Conservation (phyloP, 2,329 filamentous ascomycete species). For the Claviceps lovelessii region DNA sequence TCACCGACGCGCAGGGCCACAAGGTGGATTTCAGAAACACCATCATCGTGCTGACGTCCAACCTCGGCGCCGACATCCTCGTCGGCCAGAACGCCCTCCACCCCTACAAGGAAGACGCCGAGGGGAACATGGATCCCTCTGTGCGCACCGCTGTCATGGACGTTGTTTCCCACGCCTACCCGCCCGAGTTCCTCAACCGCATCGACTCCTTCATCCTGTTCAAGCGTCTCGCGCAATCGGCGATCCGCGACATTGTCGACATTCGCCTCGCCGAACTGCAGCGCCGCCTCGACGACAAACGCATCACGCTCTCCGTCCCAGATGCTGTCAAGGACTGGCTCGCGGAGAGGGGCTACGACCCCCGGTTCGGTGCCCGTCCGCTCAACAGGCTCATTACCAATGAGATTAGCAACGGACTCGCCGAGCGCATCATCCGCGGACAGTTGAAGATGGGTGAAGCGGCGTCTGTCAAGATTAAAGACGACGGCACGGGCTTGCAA, state of each 20-base stretch:
- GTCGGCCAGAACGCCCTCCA: conserved; percentile 57
- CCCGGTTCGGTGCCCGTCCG: conserved; percentile 78
- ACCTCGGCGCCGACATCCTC: conserved; percentile 83
- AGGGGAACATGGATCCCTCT: conserved; percentile 56
- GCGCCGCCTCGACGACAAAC: conserved; percentile 64
- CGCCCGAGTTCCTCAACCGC: conserved; percentile 91
- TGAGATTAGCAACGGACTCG: conserved; percentile 76
- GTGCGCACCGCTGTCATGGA: conserved; percentile 78
- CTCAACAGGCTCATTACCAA: conserved; percentile 82
- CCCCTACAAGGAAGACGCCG: conserved; percentile 45
- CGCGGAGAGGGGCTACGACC: conserved; percentile 78
- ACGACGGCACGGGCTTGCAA: conserved; percentile 43
- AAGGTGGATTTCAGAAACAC: conserved; percentile 96
- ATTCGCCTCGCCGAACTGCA: conserved; percentile 81
- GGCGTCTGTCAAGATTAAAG: conserved; percentile 55
- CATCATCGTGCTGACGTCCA: conserved; percentile 90
- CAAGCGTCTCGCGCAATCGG: conserved; percentile 63
- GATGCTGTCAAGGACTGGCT: conserved; percentile 71
- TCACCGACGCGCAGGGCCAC: conserved; percentile 90
- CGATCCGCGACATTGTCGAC: conserved; percentile 83
- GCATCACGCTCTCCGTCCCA: conserved; percentile 62
- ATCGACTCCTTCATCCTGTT: conserved; percentile 97
- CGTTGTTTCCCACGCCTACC: conserved; percentile 58
- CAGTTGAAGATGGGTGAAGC: conserved; percentile 61
- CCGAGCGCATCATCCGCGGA: conserved; percentile 83